Evolutionary conservation across 2,329 filamentous ascomycete species (phyloP).

Genomic region (Fusarium avenaceum): DNA sequence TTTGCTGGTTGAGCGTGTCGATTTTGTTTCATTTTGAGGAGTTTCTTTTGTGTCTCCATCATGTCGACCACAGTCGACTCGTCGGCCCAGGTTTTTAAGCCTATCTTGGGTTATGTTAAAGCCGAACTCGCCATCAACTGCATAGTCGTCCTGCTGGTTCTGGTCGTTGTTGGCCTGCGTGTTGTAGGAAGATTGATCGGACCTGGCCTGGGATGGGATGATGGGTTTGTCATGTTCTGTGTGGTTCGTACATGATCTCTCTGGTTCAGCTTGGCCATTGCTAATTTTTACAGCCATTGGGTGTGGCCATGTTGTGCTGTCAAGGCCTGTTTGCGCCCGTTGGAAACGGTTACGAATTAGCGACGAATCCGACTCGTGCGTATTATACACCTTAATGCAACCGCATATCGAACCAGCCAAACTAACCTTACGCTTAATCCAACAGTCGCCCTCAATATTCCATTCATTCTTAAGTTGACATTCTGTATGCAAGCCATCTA

Average conservation of each 20-base stretch:
- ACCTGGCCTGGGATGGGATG: conserved; percentile 53
- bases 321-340: conserved; percentile 47
- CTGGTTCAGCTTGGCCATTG: too few species aligned
- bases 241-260: conserved; percentile 33
- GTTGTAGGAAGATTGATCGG: conserved; percentile 49
- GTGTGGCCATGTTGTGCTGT: conserved; percentile 48
- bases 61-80: conserved; percentile 29
- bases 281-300: conserved; percentile 41
- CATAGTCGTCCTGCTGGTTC: conserved; percentile 50
- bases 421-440: background rate
- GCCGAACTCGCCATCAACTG: conserved; percentile 51
- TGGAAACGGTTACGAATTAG: conserved; percentile 46
- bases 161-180: conserved; percentile 48
- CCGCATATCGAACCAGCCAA: background rate
- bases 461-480: conserved; percentile 49
- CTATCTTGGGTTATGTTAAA: conserved; percentile 43
- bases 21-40: conserved; percentile 15
- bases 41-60: background rate
- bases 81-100: conserved; percentile 32
- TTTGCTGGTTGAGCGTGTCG: conserved; percentile 2
- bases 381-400: background rate
- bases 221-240: conserved; percentile 49
- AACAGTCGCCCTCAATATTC: conserved; percentile 41
- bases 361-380: conserved; percentile 38
- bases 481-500: conserved; percentile 49